These are phyloP conservation scores for Tillandsia fasciculata DNA, from an alignment of 176 grass and related monocot genomes.

Conservation along the genomic window DNA sequence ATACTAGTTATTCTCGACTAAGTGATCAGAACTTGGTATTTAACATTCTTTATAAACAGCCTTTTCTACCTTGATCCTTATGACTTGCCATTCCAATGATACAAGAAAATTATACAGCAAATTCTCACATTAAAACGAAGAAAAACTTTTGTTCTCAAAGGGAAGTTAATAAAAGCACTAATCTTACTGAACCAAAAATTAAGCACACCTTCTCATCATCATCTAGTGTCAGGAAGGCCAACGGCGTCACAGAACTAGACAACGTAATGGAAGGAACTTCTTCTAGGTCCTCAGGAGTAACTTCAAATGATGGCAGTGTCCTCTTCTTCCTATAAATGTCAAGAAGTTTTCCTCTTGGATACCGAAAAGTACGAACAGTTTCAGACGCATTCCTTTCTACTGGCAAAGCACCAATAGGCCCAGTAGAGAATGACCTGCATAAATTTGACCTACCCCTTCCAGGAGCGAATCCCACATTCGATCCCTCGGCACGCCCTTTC, in stretches of 20 bases:
- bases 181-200: background rate
- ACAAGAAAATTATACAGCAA: too few species aligned
- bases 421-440: constrained; percentile 36
- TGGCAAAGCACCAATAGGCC: constrained; percentile 62
- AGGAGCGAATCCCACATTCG: constrained; percentile 69
- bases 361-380: constrained; percentile 37
- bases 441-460: constrained; percentile 80
- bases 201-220: constrained; percentile 59
- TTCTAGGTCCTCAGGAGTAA: constrained; percentile 31
- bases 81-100: too few species aligned
- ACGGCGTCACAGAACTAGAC: constrained; percentile 47
- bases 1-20: too few species aligned
- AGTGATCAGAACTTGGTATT: too few species aligned
- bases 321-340: constrained; percentile 88
- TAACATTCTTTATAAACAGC: too few species aligned
- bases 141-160: background rate
- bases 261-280: constrained; percentile 64
- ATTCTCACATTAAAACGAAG: too few species aligned
- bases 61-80: too few species aligned
- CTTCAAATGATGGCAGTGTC: constrained; percentile 28
- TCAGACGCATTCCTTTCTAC: constrained; percentile 18
- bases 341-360: constrained; percentile 93
- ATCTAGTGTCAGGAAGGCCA: constrained; percentile 71
- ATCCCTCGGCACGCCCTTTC: constrained; percentile 54
- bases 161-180: background rate